Conservation (phyloP, 2,329 filamentous ascomycete species). For the Boeremia lycopersici region DNA sequence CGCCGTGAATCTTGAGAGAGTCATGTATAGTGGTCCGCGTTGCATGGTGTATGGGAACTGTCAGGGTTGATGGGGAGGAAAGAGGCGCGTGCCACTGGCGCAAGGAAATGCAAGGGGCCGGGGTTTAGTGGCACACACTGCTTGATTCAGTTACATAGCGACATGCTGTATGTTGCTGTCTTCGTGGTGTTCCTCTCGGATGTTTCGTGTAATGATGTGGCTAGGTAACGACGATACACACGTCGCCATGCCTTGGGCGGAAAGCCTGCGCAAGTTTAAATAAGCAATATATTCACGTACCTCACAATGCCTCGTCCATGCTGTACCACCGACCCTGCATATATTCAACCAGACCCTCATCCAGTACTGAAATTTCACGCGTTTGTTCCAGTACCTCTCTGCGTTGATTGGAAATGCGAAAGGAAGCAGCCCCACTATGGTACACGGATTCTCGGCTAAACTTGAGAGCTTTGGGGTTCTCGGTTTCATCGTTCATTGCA, state of each 20-base stretch:
- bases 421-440: not conserved
- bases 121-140: constrained; percentile 21
- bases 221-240: not conserved
- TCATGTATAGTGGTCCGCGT: constrained; percentile 30
- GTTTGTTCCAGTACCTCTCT: not conserved
- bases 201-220: constrained; percentile 11
- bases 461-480: not conserved
- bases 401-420: not conserved
- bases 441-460: constrained; percentile 9
- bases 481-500: constrained; percentile 7
- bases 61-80: constrained; percentile 16
- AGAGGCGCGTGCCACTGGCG: constrained; percentile 10
- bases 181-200: constrained; percentile 4
- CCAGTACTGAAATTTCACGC: not conserved
- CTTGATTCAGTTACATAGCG: constrained; percentile 14
- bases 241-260: not conserved
- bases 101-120: constrained; percentile 19
- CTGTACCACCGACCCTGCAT: not conserved
- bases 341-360: not conserved
- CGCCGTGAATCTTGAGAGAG: constrained; percentile 28
- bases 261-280: constrained; percentile 6
- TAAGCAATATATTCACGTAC: constrained; percentile 5
- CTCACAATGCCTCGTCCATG: not conserved
- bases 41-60: constrained; percentile 20
- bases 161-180: not conserved